Evolutionary conservation across 768 basidiomycete species (phyloP).

Genomic region (Boletus huronensis): DNA sequence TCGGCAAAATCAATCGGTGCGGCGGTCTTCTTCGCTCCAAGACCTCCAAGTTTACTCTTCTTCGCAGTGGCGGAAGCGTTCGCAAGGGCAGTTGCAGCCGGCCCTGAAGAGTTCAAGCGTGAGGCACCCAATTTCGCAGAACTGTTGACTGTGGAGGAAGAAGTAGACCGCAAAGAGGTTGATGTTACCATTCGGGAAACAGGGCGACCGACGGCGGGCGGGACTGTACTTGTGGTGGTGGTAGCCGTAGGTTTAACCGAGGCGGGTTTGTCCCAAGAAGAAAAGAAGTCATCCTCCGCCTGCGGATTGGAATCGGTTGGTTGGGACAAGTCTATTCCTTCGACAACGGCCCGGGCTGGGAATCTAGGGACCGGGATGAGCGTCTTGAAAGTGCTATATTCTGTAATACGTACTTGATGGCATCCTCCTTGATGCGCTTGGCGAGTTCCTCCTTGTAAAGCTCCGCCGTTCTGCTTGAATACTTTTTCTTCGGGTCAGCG

Average conservation of each 20-base stretch:
- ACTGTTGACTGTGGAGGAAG: conserved; percentile 29
- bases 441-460: conserved; percentile 92
- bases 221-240: conserved; percentile 47
- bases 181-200: conserved; percentile 64
- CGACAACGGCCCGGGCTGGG: conserved; percentile 74
- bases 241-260: conserved; percentile 52
- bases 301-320: conserved; percentile 40
- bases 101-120: conserved; percentile 41
- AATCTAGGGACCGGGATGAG: conserved; percentile 45
- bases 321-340: conserved; percentile 60
- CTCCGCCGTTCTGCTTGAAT: conserved; percentile 77
- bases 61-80: conserved; percentile 40
- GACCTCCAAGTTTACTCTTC: conserved; percentile 68
- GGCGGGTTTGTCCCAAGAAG: conserved; percentile 88
- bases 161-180: conserved; percentile 51
- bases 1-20: conserved; percentile 88
- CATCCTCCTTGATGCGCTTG: conserved; percentile 75
- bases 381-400: background rate
- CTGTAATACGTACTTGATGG: conserved; percentile 47
- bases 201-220: conserved; percentile 58
- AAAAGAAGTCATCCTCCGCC: conserved; percentile 91
- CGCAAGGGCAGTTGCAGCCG: conserved; percentile 28
- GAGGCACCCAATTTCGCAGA: conserved; percentile 40
- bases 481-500: conserved; percentile 84
- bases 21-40: conserved; percentile 86